These are phyloP conservation scores for Suillus subaureus DNA, from an alignment of 768 basidiomycete species.

Conservation along the genomic window DNA sequence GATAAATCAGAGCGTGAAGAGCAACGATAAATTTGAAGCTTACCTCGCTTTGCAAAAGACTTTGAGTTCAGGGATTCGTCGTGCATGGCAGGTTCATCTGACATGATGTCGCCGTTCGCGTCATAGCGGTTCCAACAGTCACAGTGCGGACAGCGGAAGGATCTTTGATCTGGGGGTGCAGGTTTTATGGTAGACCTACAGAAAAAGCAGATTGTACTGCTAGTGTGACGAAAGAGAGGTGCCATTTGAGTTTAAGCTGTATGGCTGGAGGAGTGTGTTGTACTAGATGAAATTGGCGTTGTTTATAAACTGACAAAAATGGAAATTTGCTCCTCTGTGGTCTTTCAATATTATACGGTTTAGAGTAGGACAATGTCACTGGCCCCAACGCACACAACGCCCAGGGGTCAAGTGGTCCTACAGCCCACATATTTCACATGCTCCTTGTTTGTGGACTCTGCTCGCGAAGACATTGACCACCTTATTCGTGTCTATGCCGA, in stretches of 20 bases:
- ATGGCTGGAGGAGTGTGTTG: slow-evolving; percentile 2
- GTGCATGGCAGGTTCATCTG: slow-evolving; percentile 89
- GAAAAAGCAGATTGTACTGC: slow-evolving; percentile 66
- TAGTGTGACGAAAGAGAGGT: slow-evolving; percentile 54
- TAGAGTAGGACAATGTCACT: slow-evolving; percentile 34
- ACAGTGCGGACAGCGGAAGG: slow-evolving; percentile 70
- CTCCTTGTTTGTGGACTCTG: slow-evolving; percentile 64
- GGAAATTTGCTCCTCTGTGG: slow-evolving; percentile 16
- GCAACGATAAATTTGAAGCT: slow-evolving; percentile 18
- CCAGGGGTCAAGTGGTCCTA: slow-evolving; percentile 61
- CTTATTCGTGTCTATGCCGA: slow-evolving; percentile 57
- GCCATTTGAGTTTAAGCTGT: slow-evolving; percentile 18
- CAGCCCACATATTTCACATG: slow-evolving; percentile 83
- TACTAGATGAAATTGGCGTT: slow-evolving; percentile 4
- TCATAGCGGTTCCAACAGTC: slow-evolving; percentile 77
- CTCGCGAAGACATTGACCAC: slow-evolving; percentile 62
- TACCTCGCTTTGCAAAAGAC: slow-evolving; percentile 77
- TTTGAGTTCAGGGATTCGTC: slow-evolving; percentile 68
- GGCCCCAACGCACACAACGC: slow-evolving; percentile 55
- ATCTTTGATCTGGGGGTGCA: slow-evolving; percentile 48
- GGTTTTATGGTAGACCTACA: slow-evolving; percentile 53
- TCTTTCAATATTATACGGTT: too few species aligned
- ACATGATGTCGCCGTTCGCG: slow-evolving; percentile 71
- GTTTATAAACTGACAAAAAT: slow-evolving; percentile 23
- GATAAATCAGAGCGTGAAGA: slow-evolving; percentile 4